Percentiles rank a stretch among this genome's conserved stretches.
phyloP scores from a whole-genome alignment of 768 basidiomycete genomes.

The Podaxis sp. region DNA sequence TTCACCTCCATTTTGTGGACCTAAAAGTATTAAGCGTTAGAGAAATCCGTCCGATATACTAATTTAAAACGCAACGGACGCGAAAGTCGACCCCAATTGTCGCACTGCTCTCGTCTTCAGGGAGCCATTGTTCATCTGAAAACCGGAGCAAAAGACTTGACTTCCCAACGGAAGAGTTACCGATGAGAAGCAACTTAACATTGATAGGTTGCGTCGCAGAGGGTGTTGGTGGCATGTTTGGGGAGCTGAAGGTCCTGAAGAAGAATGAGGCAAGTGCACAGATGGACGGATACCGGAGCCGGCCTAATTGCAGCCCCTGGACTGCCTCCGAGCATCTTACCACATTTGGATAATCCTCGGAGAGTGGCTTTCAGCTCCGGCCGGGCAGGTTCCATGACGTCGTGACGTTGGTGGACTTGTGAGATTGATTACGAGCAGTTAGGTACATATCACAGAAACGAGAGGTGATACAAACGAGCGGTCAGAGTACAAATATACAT shows the following conservation, averaged over 20 bases:
- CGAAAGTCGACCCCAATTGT: slow-evolving; percentile 86
- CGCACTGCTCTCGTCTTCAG: slow-evolving; percentile 84
- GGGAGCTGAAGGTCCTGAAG: neutral
- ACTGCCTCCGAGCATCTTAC: neutral
- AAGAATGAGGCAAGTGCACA: neutral
- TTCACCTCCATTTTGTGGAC: slow-evolving; percentile 87
- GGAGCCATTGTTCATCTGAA: slow-evolving; percentile 93
- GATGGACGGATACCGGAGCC: neutral
- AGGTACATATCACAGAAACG: neutral
- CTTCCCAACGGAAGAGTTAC: slow-evolving; percentile 90
- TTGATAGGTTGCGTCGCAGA: slow-evolving; percentile 47
- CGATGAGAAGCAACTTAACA: slow-evolving; percentile 80
- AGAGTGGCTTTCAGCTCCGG: neutral
- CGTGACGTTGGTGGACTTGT: neutral
- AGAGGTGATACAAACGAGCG: neutral
- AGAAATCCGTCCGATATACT: neutral
- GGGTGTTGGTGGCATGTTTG: slow-evolving; percentile 28
- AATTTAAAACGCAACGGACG: slow-evolving; percentile 36
- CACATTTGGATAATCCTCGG: neutral
- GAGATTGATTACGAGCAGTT: neutral
- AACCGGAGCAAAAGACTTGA: slow-evolving; percentile 90
- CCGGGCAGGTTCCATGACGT: neutral
- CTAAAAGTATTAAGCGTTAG: slow-evolving; percentile 28
- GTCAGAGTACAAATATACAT: neutral
- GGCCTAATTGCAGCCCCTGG: neutral